Base-by-base conservation (phyloP, 768 basidiomycete genomes). In the Tulasnella sp. region DNA sequence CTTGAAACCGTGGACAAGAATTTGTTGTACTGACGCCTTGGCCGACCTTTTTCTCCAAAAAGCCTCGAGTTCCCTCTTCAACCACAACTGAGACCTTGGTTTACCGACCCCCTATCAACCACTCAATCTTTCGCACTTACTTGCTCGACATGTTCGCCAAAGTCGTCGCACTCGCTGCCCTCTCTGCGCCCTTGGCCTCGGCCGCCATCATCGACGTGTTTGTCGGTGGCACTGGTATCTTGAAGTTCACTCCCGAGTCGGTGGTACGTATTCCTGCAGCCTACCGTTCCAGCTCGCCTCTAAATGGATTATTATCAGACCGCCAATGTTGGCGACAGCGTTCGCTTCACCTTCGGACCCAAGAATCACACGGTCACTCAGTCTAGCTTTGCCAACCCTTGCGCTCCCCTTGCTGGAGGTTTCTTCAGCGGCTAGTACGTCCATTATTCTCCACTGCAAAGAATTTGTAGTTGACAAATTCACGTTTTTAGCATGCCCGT, bases 401-500 rank as follows among this genome's bases (percentile, higher is more conserved):
- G 61, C 51, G 23, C 27, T 6, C 58, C 39, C 25, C 40, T 41
- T 21, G 21, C 23, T 23, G 39, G 68, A 59, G 61, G 59, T 9
- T 54, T 59, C 49, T 53, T 59, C 58, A 60, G 40, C 40, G 59
- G 59, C 41, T 60, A 34, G 32, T 53, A 39, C n/a, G 29, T 39
- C 21, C n/a, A n/a, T n/a, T n/a, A n/a, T n/a, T n/a, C n/a, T n/a
- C 9, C 36, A 27, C 21, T 49, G 48, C 34, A 35, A 29, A n/a
- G 48, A 27, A n/a, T 58, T 49, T 31, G 32, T 27, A 8, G n/a
- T 39, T 35, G 7, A 19, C 9, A 17, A 6, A 17, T 21, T 12
- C 32, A 12, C 17, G 9, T 57, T 3, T 37, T 21, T 53, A 67
- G 67, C 67, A 67, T 69, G 63, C 67, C 70, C 52, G 78, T 81